A percentile compares a stretch with the other conserved stretches of the same genome.
These are phyloP conservation scores for Cordyceps fumosorosea DNA, from an alignment of 2,329 filamentous ascomycete species.

Conservation along the genomic window DNA sequence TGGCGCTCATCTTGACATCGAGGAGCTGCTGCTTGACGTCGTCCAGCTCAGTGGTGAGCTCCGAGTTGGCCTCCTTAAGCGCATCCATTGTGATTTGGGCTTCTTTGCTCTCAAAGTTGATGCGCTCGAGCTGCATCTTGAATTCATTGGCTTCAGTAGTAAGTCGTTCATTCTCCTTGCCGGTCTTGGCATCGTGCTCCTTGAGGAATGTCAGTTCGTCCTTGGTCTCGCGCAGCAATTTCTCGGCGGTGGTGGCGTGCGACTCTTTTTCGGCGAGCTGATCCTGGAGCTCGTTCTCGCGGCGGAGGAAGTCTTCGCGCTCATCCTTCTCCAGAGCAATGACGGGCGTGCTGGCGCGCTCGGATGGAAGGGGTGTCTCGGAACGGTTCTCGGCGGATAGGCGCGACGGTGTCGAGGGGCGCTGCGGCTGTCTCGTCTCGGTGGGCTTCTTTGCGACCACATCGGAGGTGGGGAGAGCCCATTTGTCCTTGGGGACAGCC, in stretches of 20 bases:
- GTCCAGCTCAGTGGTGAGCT: conserved; percentile 86
- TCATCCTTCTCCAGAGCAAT: conserved; percentile 92
- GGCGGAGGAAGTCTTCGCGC: conserved; percentile 86
- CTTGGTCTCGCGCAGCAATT: conserved; percentile 72
- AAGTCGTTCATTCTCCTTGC: conserved; percentile 85
- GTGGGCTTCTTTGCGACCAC: conserved; percentile 34
- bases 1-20: conserved; percentile 93
- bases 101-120: conserved; percentile 90
- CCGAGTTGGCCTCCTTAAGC: conserved; percentile 89
- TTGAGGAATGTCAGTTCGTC: conserved; percentile 82
- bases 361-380: conserved; percentile 61
- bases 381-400: conserved; percentile 51
- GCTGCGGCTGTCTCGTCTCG: conserved; percentile 29
- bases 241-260: conserved; percentile 70
- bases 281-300: conserved; percentile 96
- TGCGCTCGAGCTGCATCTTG: conserved; percentile 93
- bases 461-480: conserved; percentile 60
- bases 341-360: conserved; percentile 81
- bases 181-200: conserved; percentile 74
- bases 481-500: conserved; percentile 78
- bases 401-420: conserved; percentile 48
- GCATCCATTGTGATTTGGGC: conserved; percentile 96
- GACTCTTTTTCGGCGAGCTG: conserved; percentile 91
- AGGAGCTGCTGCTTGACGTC: conserved; percentile 94
- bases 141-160: conserved; percentile 83